phyloP scores from a whole-genome alignment of 1,284 basidiomycete genomes.

The Ceratorhiza oryzae-sativae region DNA sequence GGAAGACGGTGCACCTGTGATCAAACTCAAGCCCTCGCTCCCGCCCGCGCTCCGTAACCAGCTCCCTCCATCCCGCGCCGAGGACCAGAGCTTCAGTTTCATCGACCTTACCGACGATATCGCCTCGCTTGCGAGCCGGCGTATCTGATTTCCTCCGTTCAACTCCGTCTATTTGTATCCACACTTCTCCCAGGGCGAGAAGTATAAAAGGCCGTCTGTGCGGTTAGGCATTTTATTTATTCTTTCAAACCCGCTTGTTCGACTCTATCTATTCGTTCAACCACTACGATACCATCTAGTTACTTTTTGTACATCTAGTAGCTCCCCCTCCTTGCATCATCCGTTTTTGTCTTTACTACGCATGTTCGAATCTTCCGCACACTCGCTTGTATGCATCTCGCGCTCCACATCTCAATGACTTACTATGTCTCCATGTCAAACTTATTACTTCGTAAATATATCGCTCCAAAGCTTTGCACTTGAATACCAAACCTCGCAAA shows the following conservation, averaged over 20 bases:
- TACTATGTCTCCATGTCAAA: background rate
- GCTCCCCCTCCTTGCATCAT: background rate
- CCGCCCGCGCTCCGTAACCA: background rate
- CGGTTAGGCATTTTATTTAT: constrained; percentile 33
- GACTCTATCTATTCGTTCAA: constrained; percentile 21
- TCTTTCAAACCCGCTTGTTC: constrained; percentile 3
- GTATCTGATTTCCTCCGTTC: too few species aligned
- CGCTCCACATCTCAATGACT: background rate
- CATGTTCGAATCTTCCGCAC: constrained; percentile 13
- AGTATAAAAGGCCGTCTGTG: constrained; percentile 7
- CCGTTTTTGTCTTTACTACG: constrained; percentile 9
- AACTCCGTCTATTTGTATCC: background rate
- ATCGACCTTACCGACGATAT: constrained; percentile 31
- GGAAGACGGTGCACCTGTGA: background rate
- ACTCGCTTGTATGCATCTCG: constrained; percentile 6
- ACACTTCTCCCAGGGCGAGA: constrained; percentile 36
- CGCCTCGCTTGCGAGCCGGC: constrained; percentile 7
- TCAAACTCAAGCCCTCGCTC: background rate
- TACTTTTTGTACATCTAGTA: constrained; percentile 36
- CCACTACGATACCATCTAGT: constrained; percentile 32
- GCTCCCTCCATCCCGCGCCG: background rate
- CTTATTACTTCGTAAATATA: constrained; percentile 8
- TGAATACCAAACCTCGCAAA: background rate
- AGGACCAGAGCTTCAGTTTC: constrained; percentile 26
- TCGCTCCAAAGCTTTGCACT: background rate